Percentiles rank a stretch among this genome's conserved stretches.
phyloP scores from a whole-genome alignment of 1,284 basidiomycete species.

The Bjerkandera adusta region DNA sequence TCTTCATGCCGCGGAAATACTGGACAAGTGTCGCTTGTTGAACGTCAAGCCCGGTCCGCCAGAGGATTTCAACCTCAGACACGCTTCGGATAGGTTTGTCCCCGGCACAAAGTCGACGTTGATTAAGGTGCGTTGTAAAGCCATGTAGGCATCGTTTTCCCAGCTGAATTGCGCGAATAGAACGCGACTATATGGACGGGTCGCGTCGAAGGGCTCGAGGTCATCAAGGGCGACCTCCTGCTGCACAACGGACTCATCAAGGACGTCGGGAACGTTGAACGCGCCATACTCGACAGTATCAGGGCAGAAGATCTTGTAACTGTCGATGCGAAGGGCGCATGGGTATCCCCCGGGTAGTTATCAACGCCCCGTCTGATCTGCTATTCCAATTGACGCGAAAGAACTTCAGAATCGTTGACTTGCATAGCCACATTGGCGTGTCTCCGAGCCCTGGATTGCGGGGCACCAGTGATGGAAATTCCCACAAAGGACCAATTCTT shows the following conservation, averaged over 20 bases:
- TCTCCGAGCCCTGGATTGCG: constrained; percentile 20
- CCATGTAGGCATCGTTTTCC: neutral
- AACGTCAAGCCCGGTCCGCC: constrained; percentile 40
- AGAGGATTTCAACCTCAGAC: constrained; percentile 45
- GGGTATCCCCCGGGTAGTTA: constrained; percentile 26
- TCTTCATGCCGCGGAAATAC: constrained; percentile 25
- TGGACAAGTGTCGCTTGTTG: constrained; percentile 40
- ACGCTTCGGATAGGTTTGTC: constrained; percentile 66
- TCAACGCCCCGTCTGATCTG: neutral
- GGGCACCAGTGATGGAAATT: constrained; percentile 36
- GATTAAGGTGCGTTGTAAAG: constrained; percentile 17
- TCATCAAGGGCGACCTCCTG: constrained; percentile 50
- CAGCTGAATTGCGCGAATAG: constrained; percentile 17
- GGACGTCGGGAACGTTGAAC: constrained; percentile 41
- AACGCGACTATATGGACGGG: constrained; percentile 73
- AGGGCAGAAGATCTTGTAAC: constrained; percentile 11
- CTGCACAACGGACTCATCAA: constrained; percentile 56
- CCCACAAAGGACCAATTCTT: constrained; percentile 35
- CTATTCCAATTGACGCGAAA: neutral
- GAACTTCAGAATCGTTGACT: constrained; percentile 53
- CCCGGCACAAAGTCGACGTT: constrained; percentile 55
- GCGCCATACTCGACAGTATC: constrained; percentile 4
- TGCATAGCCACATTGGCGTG: constrained; percentile 28
- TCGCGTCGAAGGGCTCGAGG: constrained; percentile 46
- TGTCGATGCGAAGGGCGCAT: constrained; percentile 25